Conservation (phyloP, 2,329 filamentous ascomycete species). For the Pseudogymnoascus sp. region DNA sequence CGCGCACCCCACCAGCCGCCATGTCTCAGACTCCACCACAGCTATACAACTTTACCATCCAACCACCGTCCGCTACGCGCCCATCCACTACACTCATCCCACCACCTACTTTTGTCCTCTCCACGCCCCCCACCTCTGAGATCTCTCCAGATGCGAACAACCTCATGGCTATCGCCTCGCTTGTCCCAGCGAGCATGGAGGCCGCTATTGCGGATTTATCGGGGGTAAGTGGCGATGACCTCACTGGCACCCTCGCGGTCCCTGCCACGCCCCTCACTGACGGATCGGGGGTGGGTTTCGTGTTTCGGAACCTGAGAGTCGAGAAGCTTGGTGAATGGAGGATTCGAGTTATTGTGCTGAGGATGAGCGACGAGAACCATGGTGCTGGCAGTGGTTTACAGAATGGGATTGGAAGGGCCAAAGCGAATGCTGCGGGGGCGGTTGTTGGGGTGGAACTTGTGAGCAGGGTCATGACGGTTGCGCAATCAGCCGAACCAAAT, state of each 20-base stretch:
- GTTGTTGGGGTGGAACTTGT: not conserved
- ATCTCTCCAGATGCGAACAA: not conserved
- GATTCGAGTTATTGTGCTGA: not conserved
- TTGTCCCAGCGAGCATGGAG: not conserved
- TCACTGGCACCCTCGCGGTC: not conserved
- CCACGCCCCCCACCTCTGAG: not conserved
- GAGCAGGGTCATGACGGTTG: not conserved
- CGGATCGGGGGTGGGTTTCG: not conserved
- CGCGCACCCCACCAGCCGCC: not conserved
- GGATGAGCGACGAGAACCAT: not conserved
- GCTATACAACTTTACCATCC: not conserved
- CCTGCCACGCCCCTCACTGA: not conserved
- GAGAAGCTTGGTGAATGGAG: not conserved
- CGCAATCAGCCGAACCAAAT: not conserved
- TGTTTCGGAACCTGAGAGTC: not conserved
- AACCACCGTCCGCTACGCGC: not conserved
- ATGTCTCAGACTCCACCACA: not conserved
- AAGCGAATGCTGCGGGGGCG: not conserved
- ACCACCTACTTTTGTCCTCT: not conserved
- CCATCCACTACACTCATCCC: not conserved
- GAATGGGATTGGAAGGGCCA: not conserved
- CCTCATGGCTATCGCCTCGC: not conserved
- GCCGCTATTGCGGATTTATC: not conserved
- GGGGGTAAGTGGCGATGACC: not conserved
- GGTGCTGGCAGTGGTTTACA: not conserved